Evolutionary conservation across 2,329 filamentous ascomycete genomes (phyloP).

Genomic region (Trichoderma citrinoviride): DNA sequence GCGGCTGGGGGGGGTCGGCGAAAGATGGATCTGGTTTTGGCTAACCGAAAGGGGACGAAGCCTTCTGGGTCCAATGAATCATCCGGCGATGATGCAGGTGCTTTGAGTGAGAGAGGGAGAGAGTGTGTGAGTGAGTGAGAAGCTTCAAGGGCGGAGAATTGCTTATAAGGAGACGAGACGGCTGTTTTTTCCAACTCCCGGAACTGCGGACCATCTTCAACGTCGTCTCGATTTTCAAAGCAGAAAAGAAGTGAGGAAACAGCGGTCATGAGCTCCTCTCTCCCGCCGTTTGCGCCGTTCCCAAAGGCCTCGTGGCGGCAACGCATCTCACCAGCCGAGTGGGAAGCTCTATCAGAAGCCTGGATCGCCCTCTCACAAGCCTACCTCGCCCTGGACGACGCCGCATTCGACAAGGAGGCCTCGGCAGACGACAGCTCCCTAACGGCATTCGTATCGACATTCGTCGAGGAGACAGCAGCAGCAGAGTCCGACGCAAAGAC

Average conservation of each 20-base stretch:
- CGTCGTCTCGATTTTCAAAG: too few species aligned
- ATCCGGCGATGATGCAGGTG: slow-evolving; percentile 22
- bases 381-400: slow-evolving; percentile 58
- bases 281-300: slow-evolving; percentile 76
- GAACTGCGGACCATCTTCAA: too few species aligned
- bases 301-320: slow-evolving; percentile 66
- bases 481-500: slow-evolving; percentile 28
- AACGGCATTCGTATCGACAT: slow-evolving; percentile 43
- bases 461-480: slow-evolving; percentile 55
- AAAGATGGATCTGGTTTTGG: background rate
- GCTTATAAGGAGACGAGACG: background rate
- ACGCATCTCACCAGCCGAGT: slow-evolving; percentile 66
- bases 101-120: too few species aligned
- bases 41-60: background rate
- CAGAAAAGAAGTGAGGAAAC: too few species aligned
- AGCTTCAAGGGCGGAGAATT: background rate
- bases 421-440: slow-evolving; percentile 59
- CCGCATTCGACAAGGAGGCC: slow-evolving; percentile 52
- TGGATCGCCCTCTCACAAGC: slow-evolving; percentile 69
- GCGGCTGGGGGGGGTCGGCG: background rate
- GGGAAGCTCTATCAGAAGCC: slow-evolving; percentile 72
- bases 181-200: too few species aligned
- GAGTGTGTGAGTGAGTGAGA: slow-evolving; percentile 1
- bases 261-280: slow-evolving; percentile 24
- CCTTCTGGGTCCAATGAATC: slow-evolving; percentile 23